A percentile compares a stretch with the other conserved stretches of the same genome.
Conservation (phyloP, 768 basidiomycete species). For the Epithele typhae region DNA sequence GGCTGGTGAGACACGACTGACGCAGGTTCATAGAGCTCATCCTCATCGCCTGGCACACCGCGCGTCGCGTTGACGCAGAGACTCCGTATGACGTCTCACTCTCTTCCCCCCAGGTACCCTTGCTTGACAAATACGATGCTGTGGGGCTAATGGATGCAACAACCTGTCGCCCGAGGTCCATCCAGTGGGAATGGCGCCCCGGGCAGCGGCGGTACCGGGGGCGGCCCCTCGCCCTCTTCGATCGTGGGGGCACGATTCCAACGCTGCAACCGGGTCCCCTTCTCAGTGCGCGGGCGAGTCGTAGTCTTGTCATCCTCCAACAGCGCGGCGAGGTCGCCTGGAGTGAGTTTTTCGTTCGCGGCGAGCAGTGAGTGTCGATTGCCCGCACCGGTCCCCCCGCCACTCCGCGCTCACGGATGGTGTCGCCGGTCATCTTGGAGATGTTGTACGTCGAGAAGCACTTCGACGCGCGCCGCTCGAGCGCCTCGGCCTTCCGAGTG, state of each 20-base stretch:
- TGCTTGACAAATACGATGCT: too few species aligned
- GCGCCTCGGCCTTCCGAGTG: slow-evolving; percentile 76
- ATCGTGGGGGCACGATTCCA: slow-evolving; percentile 24
- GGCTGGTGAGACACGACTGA: too few species aligned
- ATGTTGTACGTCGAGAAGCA: slow-evolving; percentile 95
- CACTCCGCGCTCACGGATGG: slow-evolving; percentile 31
- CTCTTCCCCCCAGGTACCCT: too few species aligned
- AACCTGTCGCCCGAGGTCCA: too few species aligned
- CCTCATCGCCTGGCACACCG: too few species aligned
- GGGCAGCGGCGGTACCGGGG: slow-evolving; percentile 30
- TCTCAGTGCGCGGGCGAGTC: slow-evolving; percentile 16
- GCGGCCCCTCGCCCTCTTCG: slow-evolving; percentile 27
- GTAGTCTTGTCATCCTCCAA: slow-evolving; percentile 53
- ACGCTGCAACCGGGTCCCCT: slow-evolving; percentile 19
- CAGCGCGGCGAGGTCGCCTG: slow-evolving; percentile 67
- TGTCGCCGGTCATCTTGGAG: slow-evolving; percentile 82
- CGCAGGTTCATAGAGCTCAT: too few species aligned
- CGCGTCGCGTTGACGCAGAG: too few species aligned
- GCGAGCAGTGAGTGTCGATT: slow-evolving; percentile 66
- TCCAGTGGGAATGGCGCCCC: slow-evolving; percentile 7
- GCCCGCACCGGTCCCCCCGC: slow-evolving; percentile 34
- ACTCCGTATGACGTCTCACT: too few species aligned
- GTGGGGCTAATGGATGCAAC: too few species aligned
- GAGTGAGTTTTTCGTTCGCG: slow-evolving; percentile 56
- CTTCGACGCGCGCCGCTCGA: slow-evolving; percentile 91